Percentiles rank a stretch among this genome's conserved stretches.
Evolutionary conservation across 176 grass and related monocot species (phyloP).

Genomic region (Miscanthus lutarioriparius): DNA sequence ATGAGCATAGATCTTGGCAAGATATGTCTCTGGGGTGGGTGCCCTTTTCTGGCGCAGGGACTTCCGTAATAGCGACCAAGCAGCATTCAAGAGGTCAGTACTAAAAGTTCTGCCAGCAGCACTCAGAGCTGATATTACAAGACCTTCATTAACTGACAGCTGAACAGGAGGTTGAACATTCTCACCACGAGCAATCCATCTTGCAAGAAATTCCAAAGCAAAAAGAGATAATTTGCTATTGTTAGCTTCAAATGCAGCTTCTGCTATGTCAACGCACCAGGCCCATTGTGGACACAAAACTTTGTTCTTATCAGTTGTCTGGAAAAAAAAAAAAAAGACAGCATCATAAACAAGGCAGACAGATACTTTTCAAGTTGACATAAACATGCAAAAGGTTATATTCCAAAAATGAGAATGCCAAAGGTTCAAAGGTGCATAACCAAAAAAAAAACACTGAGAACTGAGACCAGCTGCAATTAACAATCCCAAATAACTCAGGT

Average conservation of each 20-base stretch:
- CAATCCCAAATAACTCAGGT: conserved; percentile 10
- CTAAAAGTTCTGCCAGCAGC: conserved; percentile 69
- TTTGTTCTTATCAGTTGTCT: conserved; percentile 89
- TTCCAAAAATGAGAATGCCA: conserved; percentile 22
- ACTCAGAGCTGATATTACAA: conserved; percentile 72
- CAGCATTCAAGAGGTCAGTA: conserved; percentile 68
- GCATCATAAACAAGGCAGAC: conserved; percentile 14
- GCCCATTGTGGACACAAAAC: conserved; percentile 68
- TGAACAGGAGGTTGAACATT: conserved; percentile 47
- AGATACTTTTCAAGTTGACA: conserved; percentile 21
- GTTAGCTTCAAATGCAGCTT: conserved; percentile 80
- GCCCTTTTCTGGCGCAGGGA: conserved; percentile 78
- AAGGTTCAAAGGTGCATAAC: conserved; percentile 20
- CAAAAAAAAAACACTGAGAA: background rate
- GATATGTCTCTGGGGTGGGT: conserved; percentile 73
- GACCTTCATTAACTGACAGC: conserved; percentile 83
- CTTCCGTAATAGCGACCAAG: conserved; percentile 69
- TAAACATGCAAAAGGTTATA: conserved; percentile 8
- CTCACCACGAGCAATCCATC: conserved; percentile 83
- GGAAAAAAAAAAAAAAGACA: conserved; percentile 24
- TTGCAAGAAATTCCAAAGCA: conserved; percentile 70
- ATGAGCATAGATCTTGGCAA: conserved; percentile 93
- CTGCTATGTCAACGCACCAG: conserved; percentile 66
- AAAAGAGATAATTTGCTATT: conserved; percentile 78
- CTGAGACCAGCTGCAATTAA: background rate